Base-by-base conservation (phyloP, 148 eudicot genomes). In the Spergularia bocconei region DNA sequence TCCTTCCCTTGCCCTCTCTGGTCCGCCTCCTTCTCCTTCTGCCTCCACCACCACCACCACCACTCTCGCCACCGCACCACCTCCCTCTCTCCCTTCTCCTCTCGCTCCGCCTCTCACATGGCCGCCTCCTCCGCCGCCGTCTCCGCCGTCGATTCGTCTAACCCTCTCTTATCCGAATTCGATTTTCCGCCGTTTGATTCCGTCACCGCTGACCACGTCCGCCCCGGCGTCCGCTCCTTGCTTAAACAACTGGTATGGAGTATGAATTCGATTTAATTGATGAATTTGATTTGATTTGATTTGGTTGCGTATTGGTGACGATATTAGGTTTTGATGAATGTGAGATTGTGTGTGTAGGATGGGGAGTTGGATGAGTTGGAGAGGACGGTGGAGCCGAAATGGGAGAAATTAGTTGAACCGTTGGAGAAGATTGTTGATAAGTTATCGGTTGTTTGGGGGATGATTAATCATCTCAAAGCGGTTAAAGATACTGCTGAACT, bases 401-500 rank as follows among this genome's bases (percentile, higher is more conserved):
- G 99, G 99, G 84, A 88, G 68, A 96, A 96, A 76, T 81, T 96
- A 77, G 99, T 91, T 66, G 97, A 92, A 79, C 98, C 99, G 7
- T 69, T 96, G 82, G 99, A 96, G 91, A 91, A 79, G 83, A 73
- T 96, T 52, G 59, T 79, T 20, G 99, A 96, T 83, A 80, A 86
- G 59, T 71, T 96, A 79, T 74, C 62, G 8, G 91, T 92, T 25
- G 91, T 87, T 65, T 96, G 98, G 99, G 99, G 99, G 23, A 89
- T 87, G 69, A 90, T 96, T 66, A 91, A 83, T 74, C 99, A 96
- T 87, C 94, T 96, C 21, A 96, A 96, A 86, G 33, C 97, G 13
- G 99, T 96, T 50, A 85, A 92, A 70, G 99, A 96, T 71, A 80
- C 82, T 33, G 56, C 93, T 19, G 95, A 92, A 65, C 97, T 96